Conservation (phyloP, 257 asterid species). For the Nicotiana otophora region DNA sequence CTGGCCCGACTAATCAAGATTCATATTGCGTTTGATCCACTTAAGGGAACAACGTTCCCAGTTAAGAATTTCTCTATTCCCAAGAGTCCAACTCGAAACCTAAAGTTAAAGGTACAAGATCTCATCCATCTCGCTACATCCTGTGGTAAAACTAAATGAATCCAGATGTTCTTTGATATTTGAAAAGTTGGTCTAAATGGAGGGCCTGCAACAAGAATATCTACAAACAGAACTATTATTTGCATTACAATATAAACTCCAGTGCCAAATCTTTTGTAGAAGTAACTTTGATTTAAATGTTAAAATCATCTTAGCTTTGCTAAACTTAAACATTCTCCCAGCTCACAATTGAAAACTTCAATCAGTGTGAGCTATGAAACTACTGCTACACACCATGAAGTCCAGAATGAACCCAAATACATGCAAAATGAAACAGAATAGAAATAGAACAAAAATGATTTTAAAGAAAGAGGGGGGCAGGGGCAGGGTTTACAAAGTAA, state of each 20-base stretch:
- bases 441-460: background rate
- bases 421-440: background rate
- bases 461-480: too few relatives aligned
- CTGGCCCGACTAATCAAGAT: too few relatives aligned
- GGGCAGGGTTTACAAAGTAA: background rate
- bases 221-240: background rate
- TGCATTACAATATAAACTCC: background rate
- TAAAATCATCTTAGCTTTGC: background rate
- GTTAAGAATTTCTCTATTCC: too few relatives aligned
- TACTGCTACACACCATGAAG: background rate
- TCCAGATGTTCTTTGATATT: background rate
- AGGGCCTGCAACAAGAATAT: background rate
- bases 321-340: background rate
- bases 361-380: background rate
- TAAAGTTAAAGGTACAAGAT: too few relatives aligned
- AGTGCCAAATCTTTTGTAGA: too few relatives aligned
- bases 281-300: background rate
- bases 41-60: fast-evolving
- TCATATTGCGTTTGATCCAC: too few relatives aligned
- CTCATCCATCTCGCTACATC: too few relatives aligned
- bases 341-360: background rate
- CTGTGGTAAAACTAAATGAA: too few relatives aligned
- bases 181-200: background rate
- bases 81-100: too few relatives aligned
- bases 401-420: background rate